Evolutionary conservation across 1,284 basidiomycete genomes (phyloP).

Genomic region (Taiwanofungus camphoratus): DNA sequence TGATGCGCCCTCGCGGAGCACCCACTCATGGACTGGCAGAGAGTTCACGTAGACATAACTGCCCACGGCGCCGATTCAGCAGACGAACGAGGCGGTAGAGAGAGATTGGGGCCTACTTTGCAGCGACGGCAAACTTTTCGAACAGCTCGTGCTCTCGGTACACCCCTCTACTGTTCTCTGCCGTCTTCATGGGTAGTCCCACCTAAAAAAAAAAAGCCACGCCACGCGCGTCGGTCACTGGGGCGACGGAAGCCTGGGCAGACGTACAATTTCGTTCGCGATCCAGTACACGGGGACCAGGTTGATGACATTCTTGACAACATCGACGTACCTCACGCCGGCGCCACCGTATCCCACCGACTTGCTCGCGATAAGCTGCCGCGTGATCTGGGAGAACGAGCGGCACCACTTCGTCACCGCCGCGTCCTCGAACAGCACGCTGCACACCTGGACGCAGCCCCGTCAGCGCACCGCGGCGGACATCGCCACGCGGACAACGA

Average conservation of each 20-base stretch:
- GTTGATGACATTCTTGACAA: slow-evolving; percentile 71
- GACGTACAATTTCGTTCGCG: slow-evolving; percentile 52
- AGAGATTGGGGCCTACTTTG: slow-evolving; percentile 36
- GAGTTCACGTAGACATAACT: slow-evolving; percentile 62
- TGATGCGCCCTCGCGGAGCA: slow-evolving; percentile 41
- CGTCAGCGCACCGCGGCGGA: not conserved
- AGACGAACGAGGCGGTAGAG: not conserved
- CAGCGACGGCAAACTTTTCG: slow-evolving; percentile 47
- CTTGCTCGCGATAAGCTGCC: slow-evolving; percentile 33
- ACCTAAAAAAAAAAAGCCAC: slow-evolving; percentile 28
- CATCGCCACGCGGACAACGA: not conserved
- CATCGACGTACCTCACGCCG: slow-evolving; percentile 45
- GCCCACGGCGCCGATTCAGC: slow-evolving; percentile 4
- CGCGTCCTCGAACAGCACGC: slow-evolving; percentile 19
- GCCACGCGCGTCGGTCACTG: not conserved
- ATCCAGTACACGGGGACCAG: slow-evolving; percentile 62
- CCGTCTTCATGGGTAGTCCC: slow-evolving; percentile 59
- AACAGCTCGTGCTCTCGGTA: slow-evolving; percentile 47
- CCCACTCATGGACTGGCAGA: slow-evolving; percentile 53
- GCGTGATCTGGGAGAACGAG: slow-evolving; percentile 35
- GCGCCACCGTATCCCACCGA: slow-evolving; percentile 31
- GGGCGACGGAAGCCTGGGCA: not conserved
- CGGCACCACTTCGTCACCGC: slow-evolving; percentile 22
- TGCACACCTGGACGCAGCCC: slow-evolving; percentile 28
- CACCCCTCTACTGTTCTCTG: slow-evolving; percentile 38